Percentiles rank a stretch among this genome's conserved stretches.
Conservation (phyloP, 129 eudicot genomes). For the Silybum marianum region DNA sequence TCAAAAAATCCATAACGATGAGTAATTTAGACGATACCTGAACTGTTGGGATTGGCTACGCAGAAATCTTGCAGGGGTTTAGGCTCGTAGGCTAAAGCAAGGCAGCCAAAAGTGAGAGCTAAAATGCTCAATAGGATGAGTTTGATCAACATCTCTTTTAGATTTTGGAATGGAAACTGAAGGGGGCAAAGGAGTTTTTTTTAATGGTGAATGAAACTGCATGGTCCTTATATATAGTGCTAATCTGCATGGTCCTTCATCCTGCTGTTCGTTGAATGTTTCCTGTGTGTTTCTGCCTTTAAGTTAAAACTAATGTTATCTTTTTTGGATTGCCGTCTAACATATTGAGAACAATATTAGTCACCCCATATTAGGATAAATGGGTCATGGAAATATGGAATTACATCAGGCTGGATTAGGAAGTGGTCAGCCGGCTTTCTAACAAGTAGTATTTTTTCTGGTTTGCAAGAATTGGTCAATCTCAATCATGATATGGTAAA, state of each 20-base stretch:
- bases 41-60: conserved; percentile 27
- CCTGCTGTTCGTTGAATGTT: not conserved
- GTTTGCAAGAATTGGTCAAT: conserved; percentile 5
- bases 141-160: conserved; percentile 19
- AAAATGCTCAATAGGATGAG: conserved; percentile 8
- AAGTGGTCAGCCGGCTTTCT: not conserved
- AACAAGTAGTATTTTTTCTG: not conserved
- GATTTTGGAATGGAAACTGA: not conserved
- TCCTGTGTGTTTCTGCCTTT: not conserved
- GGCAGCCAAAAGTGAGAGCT: conserved; percentile 6
- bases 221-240: not conserved
- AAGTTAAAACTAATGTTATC: not conserved
- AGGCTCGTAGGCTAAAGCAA: conserved; percentile 31
- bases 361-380: not conserved
- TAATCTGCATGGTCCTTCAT: not conserved
- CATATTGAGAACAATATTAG: not conserved
- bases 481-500: not conserved
- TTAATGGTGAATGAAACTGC: not conserved
- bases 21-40: conserved; percentile 29
- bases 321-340: not conserved
- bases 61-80: conserved; percentile 38
- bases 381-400: too few relatives aligned
- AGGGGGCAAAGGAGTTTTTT: not conserved
- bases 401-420: not conserved
- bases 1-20: not conserved